Evolutionary conservation across 2,329 filamentous ascomycete genomes (phyloP).

Genomic region (Fusarium torreyae): DNA sequence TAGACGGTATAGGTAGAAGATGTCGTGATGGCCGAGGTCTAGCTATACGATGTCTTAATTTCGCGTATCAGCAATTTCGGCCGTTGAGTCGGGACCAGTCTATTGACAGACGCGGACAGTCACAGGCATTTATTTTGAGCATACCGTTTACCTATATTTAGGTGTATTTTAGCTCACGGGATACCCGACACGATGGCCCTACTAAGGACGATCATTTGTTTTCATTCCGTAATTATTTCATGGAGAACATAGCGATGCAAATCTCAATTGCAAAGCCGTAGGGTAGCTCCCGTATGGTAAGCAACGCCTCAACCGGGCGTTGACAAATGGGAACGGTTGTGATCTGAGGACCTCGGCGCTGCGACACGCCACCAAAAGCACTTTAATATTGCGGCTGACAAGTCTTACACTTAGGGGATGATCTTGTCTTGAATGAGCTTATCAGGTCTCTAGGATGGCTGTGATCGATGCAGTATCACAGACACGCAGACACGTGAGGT

Average conservation of each 20-base stretch:
- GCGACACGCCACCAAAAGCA: slow-evolving; percentile 15
- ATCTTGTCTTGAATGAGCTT: slow-evolving; percentile 17
- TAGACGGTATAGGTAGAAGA: background rate
- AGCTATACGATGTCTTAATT: background rate
- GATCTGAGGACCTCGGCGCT: slow-evolving; percentile 1
- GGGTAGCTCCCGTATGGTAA: background rate
- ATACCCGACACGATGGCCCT: slow-evolving; percentile 3
- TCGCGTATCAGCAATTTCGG: slow-evolving; percentile 8
- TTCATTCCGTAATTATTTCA: background rate
- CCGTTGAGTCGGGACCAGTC: background rate
- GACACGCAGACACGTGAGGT: slow-evolving; percentile 1
- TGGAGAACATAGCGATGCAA: slow-evolving; percentile 1
- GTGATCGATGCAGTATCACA: slow-evolving; percentile 4
- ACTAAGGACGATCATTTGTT: background rate
- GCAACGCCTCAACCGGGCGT: background rate
- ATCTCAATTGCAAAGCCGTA: background rate
- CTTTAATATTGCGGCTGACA: slow-evolving; percentile 18
- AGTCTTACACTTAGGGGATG: slow-evolving; percentile 1
- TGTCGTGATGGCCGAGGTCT: background rate
- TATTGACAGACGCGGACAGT: background rate
- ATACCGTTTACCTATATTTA: background rate
- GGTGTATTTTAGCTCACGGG: slow-evolving; percentile 1
- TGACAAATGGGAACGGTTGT: background rate
- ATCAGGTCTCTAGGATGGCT: slow-evolving; percentile 6
- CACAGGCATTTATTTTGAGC: background rate